Conservation (phyloP, 2,329 filamentous ascomycete species). For the Xylaria sp. region DNA sequence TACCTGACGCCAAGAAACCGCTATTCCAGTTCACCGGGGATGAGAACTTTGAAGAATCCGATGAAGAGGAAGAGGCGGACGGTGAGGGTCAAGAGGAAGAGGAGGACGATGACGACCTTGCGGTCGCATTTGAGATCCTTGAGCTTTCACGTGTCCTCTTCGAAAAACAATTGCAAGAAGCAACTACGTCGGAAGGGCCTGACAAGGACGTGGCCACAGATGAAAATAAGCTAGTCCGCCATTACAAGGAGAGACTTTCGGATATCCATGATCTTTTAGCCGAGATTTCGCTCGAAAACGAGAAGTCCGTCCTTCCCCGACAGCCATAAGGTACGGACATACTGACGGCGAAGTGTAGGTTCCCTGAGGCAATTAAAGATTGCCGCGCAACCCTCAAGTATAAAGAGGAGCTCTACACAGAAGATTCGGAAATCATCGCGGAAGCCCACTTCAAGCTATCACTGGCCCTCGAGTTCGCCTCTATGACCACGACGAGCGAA, state of each 20-base stretch:
- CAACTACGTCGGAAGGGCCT: conserved; percentile 53
- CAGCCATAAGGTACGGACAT: conserved; percentile 28
- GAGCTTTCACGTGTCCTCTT: conserved; percentile 79
- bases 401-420: conserved; percentile 80
- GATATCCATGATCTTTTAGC: conserved; percentile 95
- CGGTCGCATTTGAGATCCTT: conserved; percentile 84
- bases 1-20: conserved; percentile 70
- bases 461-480: conserved; percentile 92
- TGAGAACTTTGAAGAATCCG: conserved; percentile 89
- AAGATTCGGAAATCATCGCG: conserved; percentile 85
- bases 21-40: conserved; percentile 94
- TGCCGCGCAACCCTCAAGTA: conserved; percentile 80
- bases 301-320: conserved; percentile 65
- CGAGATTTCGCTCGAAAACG: conserved; percentile 97
- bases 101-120: conserved; percentile 78
- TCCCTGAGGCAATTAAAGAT: conserved; percentile 87
- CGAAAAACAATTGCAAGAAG: conserved; percentile 62
- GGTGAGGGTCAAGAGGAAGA: conserved; percentile 58
- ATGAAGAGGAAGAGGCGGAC: conserved; percentile 71
- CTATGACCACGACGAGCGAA: conserved; percentile 72
- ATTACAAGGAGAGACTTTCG: conserved; percentile 85
- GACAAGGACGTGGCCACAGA: conserved; percentile 45
- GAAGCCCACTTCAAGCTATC: conserved; percentile 98
- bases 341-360: conserved; percentile 60
- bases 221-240: conserved; percentile 59